Base-by-base conservation (phyloP, 2,329 filamentous ascomycete species). In the Capronia epimyces region DNA sequence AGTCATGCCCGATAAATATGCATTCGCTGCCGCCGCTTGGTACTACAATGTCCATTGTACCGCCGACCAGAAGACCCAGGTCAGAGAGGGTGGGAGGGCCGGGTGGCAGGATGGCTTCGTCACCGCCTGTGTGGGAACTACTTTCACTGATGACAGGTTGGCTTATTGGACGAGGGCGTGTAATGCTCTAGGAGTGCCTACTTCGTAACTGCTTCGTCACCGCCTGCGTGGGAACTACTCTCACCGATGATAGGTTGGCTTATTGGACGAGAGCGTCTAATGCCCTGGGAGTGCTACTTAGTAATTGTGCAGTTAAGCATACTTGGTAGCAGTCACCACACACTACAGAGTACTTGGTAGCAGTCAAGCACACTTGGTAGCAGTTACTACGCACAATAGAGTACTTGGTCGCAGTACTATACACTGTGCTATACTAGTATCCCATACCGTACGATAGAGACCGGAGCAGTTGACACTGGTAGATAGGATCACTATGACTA, bases 21-120 rank as follows among this genome's bases (percentile, higher is more conserved):
- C 75, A 45, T 84, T 83, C 62, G 81, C 71, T 0, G 76, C 72
- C 12, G 82, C 75, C 2, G 76, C 79, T 6, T 85, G 82, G 82
- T 85, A 78, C 61, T 62, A 83, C 43, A 74, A 65, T 10, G 77
- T 71, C 0, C 71, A 82, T 63, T 85, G 82, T 62, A 62, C 58
- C 1, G 60, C 62, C 0, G 64, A 60, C n/a, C 69, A 78, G 21
- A 66, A 73, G 46, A 34, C 61, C 2, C 71, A 66, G 2, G 62
- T 84, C 46, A 67, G 69, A 46, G 61, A 61, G n/a, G 77, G 74
- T 0, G 71, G 69, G 0, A 61, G 74, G 59, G 66, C 64, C 0
- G 80, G 78, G 0, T 84, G 75, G 70, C 55, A 70, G 50, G 21
- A 22, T 27, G 65, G 62, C 18, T 84, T 81, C 65, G 65, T 84